Evolutionary conservation across 2,329 filamentous ascomycete species (phyloP).

Genomic region (Botryotinia convoluta): DNA sequence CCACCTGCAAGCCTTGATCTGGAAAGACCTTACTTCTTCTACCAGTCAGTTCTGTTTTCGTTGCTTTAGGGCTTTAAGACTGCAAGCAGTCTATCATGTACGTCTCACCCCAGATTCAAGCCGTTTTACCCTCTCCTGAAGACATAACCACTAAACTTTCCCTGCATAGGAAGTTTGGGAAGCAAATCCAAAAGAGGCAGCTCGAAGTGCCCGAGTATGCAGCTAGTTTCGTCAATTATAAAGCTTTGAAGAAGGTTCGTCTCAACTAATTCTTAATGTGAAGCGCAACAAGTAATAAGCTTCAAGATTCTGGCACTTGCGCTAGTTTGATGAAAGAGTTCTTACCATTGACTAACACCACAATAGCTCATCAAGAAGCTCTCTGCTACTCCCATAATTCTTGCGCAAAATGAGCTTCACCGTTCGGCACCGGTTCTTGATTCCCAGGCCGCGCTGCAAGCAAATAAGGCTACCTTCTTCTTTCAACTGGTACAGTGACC

Average conservation of each 20-base stretch:
- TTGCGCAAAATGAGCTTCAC: conserved; percentile 66
- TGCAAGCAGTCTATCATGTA: conserved; percentile 37
- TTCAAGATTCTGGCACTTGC: neutral
- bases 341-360: conserved; percentile 31
- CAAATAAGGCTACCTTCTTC: conserved; percentile 98
- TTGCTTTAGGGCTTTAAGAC: conserved; percentile 32
- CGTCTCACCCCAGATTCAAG: conserved; percentile 23
- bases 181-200: conserved; percentile 98
- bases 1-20: neutral
- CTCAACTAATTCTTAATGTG: neutral
- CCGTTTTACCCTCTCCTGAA: neutral
- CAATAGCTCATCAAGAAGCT: conserved; percentile 94
- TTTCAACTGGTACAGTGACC: conserved; percentile 75
- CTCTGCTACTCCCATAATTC: conserved; percentile 83
- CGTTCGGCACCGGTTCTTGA: conserved; percentile 55
- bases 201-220: conserved; percentile 99
- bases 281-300: conserved; percentile 16
- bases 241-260: conserved; percentile 93
- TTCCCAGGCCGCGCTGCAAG: conserved; percentile 85
- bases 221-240: conserved; percentile 98
- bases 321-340: conserved; percentile 8
- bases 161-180: conserved; percentile 89
- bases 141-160: conserved; percentile 20
- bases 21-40: conserved; percentile 16
- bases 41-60: conserved; percentile 21